A percentile compares a stretch with the other conserved stretches of the same genome.
These are phyloP conservation scores for Fusarium multiceps DNA, from an alignment of 2,329 filamentous ascomycete genomes.

Conservation along the genomic window DNA sequence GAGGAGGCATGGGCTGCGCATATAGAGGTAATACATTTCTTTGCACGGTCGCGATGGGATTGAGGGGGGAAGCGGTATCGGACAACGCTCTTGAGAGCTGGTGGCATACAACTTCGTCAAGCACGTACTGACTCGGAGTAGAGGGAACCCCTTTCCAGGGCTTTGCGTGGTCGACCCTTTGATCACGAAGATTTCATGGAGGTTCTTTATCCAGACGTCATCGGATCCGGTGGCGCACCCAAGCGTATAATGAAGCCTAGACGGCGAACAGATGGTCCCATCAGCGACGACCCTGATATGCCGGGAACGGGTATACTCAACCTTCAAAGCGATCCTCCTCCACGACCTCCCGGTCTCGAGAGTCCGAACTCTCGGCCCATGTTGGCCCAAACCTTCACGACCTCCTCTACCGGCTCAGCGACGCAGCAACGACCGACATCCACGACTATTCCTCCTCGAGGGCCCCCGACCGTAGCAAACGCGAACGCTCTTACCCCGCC, in stretches of 20 bases:
- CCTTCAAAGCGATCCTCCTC: conserved; percentile 53
- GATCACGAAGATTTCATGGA: conserved; percentile 72
- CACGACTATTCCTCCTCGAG: conserved; percentile 54
- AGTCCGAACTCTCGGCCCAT: conserved; percentile 46
- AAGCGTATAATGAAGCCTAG: conserved; percentile 69
- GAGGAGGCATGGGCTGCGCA: conserved; percentile 69
- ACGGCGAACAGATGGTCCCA: conserved; percentile 60
- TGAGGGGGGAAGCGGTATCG: background rate
- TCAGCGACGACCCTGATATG: conserved; percentile 60
- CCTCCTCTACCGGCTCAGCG: conserved; percentile 40
- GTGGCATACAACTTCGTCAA: background rate
- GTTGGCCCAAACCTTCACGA: conserved; percentile 47
- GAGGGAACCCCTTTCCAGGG: conserved; percentile 69
- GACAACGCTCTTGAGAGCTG: background rate
- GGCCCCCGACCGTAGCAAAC: conserved; percentile 51
- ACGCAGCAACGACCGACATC: conserved; percentile 45
- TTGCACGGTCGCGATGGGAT: conserved; percentile 9
- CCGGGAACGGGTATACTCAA: conserved; percentile 61
- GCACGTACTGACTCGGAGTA: conserved; percentile 47
- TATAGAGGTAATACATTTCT: conserved; percentile 61
- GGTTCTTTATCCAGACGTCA: conserved; percentile 68
- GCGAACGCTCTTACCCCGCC: conserved; percentile 65
- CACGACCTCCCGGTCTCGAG: conserved; percentile 40
- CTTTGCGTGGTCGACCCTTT: conserved; percentile 67
- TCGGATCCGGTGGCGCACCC: conserved; percentile 68